Evolutionary conservation across 306 rosid species (phyloP).

Genomic region (Vigna reflexopilosa): DNA sequence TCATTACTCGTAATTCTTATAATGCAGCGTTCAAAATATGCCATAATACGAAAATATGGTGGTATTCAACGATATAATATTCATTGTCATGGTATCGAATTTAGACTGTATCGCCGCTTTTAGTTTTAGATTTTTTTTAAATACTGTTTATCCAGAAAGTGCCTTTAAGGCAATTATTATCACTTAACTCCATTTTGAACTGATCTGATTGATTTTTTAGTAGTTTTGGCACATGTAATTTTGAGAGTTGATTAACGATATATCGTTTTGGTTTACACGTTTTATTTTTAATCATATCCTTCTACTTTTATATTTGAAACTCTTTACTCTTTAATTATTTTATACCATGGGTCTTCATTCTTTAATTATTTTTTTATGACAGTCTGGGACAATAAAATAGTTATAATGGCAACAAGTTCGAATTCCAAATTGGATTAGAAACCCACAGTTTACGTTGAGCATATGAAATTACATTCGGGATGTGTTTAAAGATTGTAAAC

Average conservation of each 20-base stretch:
- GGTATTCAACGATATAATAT: too few relatives aligned
- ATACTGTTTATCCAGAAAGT: neutral
- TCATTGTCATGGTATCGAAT: neutral
- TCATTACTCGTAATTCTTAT: neutral
- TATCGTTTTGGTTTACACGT: neutral
- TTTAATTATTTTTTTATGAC: too few relatives aligned
- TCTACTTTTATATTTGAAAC: too few relatives aligned
- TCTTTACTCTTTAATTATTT: too few relatives aligned
- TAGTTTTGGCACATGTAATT: too few relatives aligned
- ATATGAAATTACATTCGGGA: neutral
- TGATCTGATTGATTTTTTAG: neutral
- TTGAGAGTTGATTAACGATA: too few relatives aligned
- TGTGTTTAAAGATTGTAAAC: neutral
- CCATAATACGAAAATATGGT: too few relatives aligned
- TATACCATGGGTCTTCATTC: too few relatives aligned
- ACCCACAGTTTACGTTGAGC: neutral
- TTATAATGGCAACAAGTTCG: neutral
- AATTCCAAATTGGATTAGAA: neutral
- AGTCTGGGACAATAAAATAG: neutral
- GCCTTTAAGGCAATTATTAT: neutral
- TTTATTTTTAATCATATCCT: neutral
- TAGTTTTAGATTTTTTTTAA: neutral
- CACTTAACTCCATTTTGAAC: neutral
- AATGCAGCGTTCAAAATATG: too few relatives aligned
- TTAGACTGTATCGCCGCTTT: neutral